These are phyloP conservation scores for Ascomycota sp. DNA, from an alignment of 2,329 filamentous ascomycete species.

Conservation along the genomic window DNA sequence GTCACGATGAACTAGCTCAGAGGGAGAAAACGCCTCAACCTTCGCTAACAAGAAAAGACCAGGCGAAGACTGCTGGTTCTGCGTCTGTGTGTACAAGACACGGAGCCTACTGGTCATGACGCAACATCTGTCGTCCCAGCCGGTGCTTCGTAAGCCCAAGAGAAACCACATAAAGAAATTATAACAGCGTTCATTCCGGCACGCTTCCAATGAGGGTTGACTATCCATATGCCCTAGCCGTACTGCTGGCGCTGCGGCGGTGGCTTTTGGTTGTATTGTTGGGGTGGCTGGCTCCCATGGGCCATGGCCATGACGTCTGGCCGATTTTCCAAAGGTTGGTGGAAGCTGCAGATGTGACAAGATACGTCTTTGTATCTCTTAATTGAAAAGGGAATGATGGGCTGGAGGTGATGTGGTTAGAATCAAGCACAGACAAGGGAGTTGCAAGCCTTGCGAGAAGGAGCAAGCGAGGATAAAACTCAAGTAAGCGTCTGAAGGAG, in stretches of 20 bases:
- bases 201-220: neutral
- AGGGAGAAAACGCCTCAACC: too few species aligned
- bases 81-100: too few species aligned
- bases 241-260: conserved; percentile 11
- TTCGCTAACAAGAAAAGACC: too few species aligned
- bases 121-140: neutral
- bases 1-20: neutral
- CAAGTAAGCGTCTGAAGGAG: too few species aligned
- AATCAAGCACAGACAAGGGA: neutral
- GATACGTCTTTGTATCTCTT: conserved; percentile 47
- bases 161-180: neutral
- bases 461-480: neutral
- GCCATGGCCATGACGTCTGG: conserved; percentile 34
- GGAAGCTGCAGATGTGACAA: conserved; percentile 60
- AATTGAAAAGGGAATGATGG: conserved; percentile 50
- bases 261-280: conserved; percentile 5
- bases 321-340: conserved; percentile 40
- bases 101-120: too few species aligned
- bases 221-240: conserved; percentile 4
- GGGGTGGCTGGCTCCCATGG: conserved; percentile 13
- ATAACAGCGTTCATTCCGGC: too few species aligned
- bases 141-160: neutral
- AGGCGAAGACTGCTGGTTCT: too few species aligned
- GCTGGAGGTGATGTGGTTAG: conserved; percentile 20
- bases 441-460: too few species aligned